Evolutionary conservation across 768 basidiomycete species (phyloP).

Genomic region (Leccinellum albellum): DNA sequence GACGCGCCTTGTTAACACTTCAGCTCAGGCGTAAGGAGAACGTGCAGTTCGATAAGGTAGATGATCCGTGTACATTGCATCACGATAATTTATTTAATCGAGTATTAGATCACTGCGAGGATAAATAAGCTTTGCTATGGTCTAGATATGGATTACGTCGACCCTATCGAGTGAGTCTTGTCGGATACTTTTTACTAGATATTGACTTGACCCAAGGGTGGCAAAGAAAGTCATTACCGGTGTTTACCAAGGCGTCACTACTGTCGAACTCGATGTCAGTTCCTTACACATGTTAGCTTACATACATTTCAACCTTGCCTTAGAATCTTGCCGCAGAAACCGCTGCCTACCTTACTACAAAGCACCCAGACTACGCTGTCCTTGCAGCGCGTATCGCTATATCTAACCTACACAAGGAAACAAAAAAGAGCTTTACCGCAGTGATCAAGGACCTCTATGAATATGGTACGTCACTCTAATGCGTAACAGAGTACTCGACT

Average conservation of each 20-base stretch:
- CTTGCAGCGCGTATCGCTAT: conserved; percentile 98
- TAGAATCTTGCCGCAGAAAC: conserved; percentile 97
- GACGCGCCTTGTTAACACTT: conserved; percentile 24
- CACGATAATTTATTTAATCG: conserved; percentile 16
- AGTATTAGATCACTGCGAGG: conserved; percentile 72
- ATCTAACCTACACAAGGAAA: conserved; percentile 98
- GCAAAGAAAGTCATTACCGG: conserved; percentile 91
- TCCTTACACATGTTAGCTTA: background rate
- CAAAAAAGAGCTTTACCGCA: conserved; percentile 92
- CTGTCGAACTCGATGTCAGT: conserved; percentile 92
- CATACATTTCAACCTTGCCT: conserved; percentile 2
- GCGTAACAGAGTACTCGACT: background rate
- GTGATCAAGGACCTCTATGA: conserved; percentile 89
- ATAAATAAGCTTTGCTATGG: conserved; percentile 94
- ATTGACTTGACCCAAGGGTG: conserved; percentile 47
- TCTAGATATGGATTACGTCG: conserved; percentile 86
- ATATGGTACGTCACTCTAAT: conserved; percentile 57
- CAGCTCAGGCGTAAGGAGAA: conserved; percentile 74
- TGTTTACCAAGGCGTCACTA: conserved; percentile 94
- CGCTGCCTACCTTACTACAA: conserved; percentile 94
- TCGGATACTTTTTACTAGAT: background rate
- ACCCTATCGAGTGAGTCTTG: conserved; percentile 75
- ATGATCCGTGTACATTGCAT: conserved; percentile 15
- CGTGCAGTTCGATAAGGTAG: conserved; percentile 89
- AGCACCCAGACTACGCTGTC: conserved; percentile 96